Conservation (phyloP, 2,329 filamentous ascomycete genomes). For the Cercospora janseana region DNA sequence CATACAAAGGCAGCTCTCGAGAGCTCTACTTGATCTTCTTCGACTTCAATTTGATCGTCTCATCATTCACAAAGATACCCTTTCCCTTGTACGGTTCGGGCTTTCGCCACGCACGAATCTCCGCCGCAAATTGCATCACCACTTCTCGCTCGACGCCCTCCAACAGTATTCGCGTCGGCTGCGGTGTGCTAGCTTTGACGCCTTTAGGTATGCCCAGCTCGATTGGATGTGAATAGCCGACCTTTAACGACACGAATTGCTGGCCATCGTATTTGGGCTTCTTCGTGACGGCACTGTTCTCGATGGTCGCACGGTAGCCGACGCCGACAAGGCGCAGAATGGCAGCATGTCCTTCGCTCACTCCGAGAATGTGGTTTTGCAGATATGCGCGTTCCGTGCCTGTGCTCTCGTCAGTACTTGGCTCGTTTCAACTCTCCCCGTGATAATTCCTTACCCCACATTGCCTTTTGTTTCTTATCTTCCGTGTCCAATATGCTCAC, state of each 20-base stretch:
- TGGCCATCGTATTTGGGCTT: conserved; percentile 71
- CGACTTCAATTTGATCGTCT: conserved; percentile 96
- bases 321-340: conserved; percentile 92
- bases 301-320: conserved; percentile 86
- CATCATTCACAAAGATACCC: conserved; percentile 95
- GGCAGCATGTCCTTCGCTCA: conserved; percentile 93
- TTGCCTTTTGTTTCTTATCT: conserved; percentile 75
- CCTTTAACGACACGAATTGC: conserved; percentile 87
- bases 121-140: conserved; percentile 86
- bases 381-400: conserved; percentile 88
- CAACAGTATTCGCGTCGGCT: conserved; percentile 85
- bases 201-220: conserved; percentile 81
- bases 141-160: conserved; percentile 84
- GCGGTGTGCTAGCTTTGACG: conserved; percentile 81
- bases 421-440: neutral
- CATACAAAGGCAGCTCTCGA: neutral
- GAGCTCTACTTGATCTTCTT: conserved; percentile 61
- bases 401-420: conserved; percentile 41
- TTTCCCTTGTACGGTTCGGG: conserved; percentile 99
- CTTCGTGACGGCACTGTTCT: conserved; percentile 68
- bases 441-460: conserved; percentile 73
- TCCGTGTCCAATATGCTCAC: conserved; percentile 69
- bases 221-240: conserved; percentile 94
- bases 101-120: conserved; percentile 81
- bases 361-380: conserved; percentile 85